Evolutionary conservation across 768 basidiomycete genomes (phyloP).

Genomic region (Kwoniella dejecticola): DNA sequence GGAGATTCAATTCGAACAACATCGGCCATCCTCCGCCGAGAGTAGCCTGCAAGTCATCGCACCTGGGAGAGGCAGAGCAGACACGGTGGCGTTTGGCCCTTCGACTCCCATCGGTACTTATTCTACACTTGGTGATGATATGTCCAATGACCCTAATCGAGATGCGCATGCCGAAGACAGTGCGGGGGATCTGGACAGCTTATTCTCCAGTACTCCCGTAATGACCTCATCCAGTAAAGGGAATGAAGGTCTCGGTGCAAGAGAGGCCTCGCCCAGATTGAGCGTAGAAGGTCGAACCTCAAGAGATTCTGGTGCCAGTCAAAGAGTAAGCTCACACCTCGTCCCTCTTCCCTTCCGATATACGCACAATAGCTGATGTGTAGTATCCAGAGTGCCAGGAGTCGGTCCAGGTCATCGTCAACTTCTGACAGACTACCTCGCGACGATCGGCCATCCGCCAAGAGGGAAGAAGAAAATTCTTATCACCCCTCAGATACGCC

Average conservation of each 20-base stretch:
- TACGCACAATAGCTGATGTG: background rate
- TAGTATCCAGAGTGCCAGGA: background rate
- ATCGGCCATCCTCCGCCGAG: background rate
- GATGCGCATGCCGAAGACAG: background rate
- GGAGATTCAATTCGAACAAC: background rate
- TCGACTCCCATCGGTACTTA: background rate
- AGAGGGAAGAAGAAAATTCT: conserved; percentile 6
- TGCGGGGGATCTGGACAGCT: background rate
- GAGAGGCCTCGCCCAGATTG: background rate
- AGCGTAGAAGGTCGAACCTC: background rate
- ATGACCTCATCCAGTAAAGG: background rate
- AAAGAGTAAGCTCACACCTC: background rate
- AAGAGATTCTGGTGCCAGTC: no score
- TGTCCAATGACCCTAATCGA: background rate
- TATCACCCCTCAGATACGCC: background rate
- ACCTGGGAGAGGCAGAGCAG: conserved; percentile 4
- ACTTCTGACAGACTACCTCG: conserved; percentile 1
- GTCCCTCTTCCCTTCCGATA: background rate
- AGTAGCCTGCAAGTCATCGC: background rate
- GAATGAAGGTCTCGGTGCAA: background rate
- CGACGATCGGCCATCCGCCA: background rate
- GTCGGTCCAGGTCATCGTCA: background rate
- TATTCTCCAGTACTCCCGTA: background rate
- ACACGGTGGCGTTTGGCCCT: conserved; percentile 15
- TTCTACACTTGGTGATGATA: background rate